Evolutionary conservation across 1,284 basidiomycete species (phyloP), one percentile per base, ranked within the genome.

Genomic region (Psilocybe mexicana): DNA sequence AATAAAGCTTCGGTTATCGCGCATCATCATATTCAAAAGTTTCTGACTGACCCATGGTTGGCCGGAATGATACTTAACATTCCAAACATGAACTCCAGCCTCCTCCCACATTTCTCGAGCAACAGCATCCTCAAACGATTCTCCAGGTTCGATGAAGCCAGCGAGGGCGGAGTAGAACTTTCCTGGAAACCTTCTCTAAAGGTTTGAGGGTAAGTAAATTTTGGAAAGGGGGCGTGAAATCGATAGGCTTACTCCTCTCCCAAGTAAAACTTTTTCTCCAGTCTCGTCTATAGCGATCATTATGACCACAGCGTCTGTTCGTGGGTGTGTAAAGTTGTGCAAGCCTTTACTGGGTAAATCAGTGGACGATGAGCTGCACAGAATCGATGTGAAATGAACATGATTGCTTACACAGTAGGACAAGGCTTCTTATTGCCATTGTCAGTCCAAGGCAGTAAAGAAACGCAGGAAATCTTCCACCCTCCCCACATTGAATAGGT

Each of bases 51-150:
- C 88, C 91, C 91, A 93, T 48, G 91, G 92, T 68, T 93, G 91
- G 42, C 80, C 84, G 49, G 91, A 93, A 73, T 94, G 95, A 75
- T 98, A 98, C 62, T 81, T 79, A 8, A 96, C 86, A 61, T 92
- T 82, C 75, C 88, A 90, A 6, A 96, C 92, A 44, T 82, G 83
- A 23, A 98, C 83, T 4, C 96, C 96, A 0, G 93, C 92, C 73
- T 98, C 96, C 72, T 98, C 96, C 84, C 93, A 90, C 66, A 97
- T 90, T 74, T 98, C 96, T 33, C 96, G 82, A 60, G 86, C 82
- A 14, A 98, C 95, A 0, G 95, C 91, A 65, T 98, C 96, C 73
- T 99, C 96, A 63, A 98, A 91, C 0, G 90, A 87, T 74, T 97
- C 95, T n/a, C 91, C 94, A 2, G 94, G 92, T 71, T 97, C 94